Percentiles rank a stretch among this genome's conserved stretches.
These are phyloP conservation scores for Mycena olivaceomarginata DNA, from an alignment of 768 basidiomycete species.

Conservation along the genomic window DNA sequence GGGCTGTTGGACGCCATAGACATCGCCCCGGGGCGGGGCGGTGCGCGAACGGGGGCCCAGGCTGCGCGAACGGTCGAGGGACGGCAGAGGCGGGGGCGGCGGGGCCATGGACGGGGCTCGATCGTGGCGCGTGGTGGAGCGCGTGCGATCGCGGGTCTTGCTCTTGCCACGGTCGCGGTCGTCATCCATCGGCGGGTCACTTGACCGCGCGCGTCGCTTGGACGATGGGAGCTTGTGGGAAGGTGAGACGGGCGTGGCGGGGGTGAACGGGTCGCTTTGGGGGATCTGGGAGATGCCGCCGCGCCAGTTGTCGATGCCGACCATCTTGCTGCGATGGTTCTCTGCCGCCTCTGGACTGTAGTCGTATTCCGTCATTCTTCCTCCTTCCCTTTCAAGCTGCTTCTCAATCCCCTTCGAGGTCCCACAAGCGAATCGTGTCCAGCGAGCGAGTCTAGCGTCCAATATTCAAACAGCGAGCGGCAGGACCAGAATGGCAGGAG, in stretches of 20 bases:
- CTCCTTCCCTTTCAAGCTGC: background rate
- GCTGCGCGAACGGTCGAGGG: background rate
- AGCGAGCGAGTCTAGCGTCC: background rate
- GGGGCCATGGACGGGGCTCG: background rate
- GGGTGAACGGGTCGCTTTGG: constrained; percentile 23
- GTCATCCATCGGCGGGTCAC: background rate
- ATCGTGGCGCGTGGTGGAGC: background rate
- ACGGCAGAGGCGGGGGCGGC: constrained; percentile 4
- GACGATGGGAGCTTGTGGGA: background rate
- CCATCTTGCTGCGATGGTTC: constrained; percentile 56
- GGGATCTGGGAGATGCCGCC: constrained; percentile 45
- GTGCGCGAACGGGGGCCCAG: constrained; percentile 16
- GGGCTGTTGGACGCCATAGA: constrained; percentile 28
- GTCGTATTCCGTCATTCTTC: constrained; percentile 65
- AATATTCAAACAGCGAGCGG: background rate
- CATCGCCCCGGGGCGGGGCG: constrained; percentile 10
- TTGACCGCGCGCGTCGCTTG: constrained; percentile 4
- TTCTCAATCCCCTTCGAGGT: constrained; percentile 2
- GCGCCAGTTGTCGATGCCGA: constrained; percentile 60
- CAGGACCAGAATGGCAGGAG: background rate
- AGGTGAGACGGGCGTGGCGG: constrained; percentile 20
- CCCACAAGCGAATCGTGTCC: background rate
- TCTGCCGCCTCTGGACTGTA: constrained; percentile 63
- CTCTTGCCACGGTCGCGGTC: background rate
- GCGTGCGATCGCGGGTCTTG: background rate